Conservation (phyloP, 768 basidiomycete species). For the Rhodotorula kratochvilovae region DNA sequence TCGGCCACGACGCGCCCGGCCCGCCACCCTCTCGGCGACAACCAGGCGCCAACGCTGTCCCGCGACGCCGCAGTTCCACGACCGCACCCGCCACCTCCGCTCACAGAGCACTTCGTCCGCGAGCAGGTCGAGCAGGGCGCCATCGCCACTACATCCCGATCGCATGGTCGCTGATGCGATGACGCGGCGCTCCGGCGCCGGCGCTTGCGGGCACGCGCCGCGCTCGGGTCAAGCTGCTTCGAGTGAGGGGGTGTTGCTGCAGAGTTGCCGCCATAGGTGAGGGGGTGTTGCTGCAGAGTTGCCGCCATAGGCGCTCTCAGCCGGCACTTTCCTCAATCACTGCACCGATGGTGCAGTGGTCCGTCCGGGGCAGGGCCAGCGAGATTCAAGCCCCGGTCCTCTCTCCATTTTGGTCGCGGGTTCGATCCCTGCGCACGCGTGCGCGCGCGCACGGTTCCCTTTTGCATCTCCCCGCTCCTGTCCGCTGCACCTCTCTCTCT, state of each 20-base stretch:
- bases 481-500: no score
- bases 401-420: no score
- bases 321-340: no score
- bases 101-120: slow-evolving; percentile 48
- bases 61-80: slow-evolving; percentile 46
- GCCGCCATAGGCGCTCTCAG: no score
- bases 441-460: no score
- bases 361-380: no score
- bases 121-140: slow-evolving; percentile 41
- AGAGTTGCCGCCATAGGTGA: neutral
- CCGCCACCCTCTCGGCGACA: slow-evolving; percentile 39
- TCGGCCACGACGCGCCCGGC: no score
- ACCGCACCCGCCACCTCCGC: slow-evolving; percentile 50
- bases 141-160: slow-evolving; percentile 40
- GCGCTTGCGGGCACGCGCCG: neutral
- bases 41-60: slow-evolving; percentile 47
- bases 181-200: slow-evolving; percentile 42
- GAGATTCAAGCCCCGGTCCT: no score
- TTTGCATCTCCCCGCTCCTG: no score
- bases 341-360: no score
- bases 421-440: no score
- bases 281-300: no score
- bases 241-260: slow-evolving; percentile 10
- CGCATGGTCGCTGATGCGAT: slow-evolving; percentile 43
- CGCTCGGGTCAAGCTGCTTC: neutral